Evolutionary conservation across 1,139 yeast genomes (phyloP).

Genomic region (Geotrichum carabidarum): DNA sequence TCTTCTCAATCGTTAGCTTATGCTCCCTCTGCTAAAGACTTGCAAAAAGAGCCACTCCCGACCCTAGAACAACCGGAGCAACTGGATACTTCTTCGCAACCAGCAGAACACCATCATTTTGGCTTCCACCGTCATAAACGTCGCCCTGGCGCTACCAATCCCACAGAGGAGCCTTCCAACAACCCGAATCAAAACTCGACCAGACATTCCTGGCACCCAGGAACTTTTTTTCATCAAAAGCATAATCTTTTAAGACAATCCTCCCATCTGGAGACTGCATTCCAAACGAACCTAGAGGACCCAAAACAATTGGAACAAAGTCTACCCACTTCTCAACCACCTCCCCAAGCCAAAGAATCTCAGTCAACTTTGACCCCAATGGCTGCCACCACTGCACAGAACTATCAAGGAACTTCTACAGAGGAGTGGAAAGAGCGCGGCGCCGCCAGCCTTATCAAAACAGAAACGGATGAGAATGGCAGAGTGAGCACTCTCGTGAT

Average conservation of each 20-base stretch:
- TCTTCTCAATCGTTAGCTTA: too few species aligned
- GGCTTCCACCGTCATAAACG: background rate
- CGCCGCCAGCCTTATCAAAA: constrained; percentile 49
- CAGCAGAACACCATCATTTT: background rate
- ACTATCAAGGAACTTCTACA: background rate
- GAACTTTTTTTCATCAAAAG: background rate
- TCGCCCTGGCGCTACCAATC: background rate
- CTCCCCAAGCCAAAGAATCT: background rate
- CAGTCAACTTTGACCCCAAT: background rate
- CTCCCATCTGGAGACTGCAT: background rate
- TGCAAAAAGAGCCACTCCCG: too few species aligned
- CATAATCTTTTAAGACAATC: background rate
- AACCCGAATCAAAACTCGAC: background rate
- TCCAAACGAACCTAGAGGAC: background rate
- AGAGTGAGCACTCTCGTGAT: constrained; percentile 42
- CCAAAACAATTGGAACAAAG: background rate
- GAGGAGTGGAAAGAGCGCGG: constrained; percentile 42
- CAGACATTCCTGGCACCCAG: background rate
- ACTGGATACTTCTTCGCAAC: too few species aligned
- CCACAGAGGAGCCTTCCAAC: background rate
- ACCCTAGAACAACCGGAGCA: too few species aligned
- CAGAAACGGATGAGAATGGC: constrained; percentile 46
- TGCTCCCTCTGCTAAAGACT: too few species aligned
- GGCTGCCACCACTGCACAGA: constrained; percentile 2
- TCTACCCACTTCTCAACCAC: background rate